Evolutionary conservation across 139 green algal species (phyloP), one percentile per base, ranked within the genome.

Genomic region (Marvania coccoides): DNA sequence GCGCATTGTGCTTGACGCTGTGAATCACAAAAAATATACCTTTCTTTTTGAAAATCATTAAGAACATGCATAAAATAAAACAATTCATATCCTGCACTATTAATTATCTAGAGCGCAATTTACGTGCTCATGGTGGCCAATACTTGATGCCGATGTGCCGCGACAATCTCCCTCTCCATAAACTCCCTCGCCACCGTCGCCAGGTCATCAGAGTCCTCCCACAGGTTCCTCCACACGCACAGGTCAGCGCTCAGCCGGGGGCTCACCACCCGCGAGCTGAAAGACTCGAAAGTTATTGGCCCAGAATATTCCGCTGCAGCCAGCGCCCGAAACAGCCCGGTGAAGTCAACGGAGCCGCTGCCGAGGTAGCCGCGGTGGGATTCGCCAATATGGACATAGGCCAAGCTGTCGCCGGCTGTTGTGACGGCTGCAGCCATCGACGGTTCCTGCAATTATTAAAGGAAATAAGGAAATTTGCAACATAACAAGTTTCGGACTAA

Each of bases 241-340:
- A 85, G 58, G 12, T 67, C 72, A 58, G 78, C 81, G 48, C 46
- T 70, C 30, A 85, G 62, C 26, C 69, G 60, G 3, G 57, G 30
- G 36, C 58, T 77, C 28, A 85, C 79, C 2, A 85, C 79, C 2
- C 56, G 61, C 2, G 69, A 77, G 1, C 72, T 81, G 60, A 85
- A 85, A 45, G 46, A 70, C 72, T 85, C 79, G 66, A 85, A 85
- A 10, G 79, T 85, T 53, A 85, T 68, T 9, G 79, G 72, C 5
- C 69, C 76, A 12, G 33, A 36, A 58, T 81, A 85, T 7, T 38
- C 58, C 4, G 56, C 58, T 12, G 46, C 65, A 0, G 65, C 79
- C 38, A 85, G 68, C 2, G 55, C 71, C 4, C 61, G 39, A 40
- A 77, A 85, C 12, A 85, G 45, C 19, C 57, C 61, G 0, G 19